phyloP scores from a whole-genome alignment of 768 basidiomycete genomes.

The Bullera alba region DNA sequence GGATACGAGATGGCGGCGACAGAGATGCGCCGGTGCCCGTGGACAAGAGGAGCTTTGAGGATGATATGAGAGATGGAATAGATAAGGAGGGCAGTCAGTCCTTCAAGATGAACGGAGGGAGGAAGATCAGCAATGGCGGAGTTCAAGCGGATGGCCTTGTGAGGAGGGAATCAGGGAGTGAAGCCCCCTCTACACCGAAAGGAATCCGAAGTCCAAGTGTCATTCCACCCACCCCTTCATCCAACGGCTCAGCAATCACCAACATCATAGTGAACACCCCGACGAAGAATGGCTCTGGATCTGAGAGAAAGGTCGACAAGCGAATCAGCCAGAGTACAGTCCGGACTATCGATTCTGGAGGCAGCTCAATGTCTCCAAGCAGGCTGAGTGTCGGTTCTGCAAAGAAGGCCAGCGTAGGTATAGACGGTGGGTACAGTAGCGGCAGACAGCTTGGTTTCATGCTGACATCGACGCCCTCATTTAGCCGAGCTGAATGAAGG shows the following conservation, averaged over 20 bases:
- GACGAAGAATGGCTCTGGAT: too few species aligned
- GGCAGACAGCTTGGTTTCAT: too few species aligned
- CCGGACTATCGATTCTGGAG: background rate
- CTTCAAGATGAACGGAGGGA: background rate
- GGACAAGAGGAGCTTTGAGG: slow-evolving; percentile 31
- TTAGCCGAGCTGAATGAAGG: slow-evolving; percentile 19
- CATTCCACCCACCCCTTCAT: slow-evolving; percentile 24
- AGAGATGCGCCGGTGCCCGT: slow-evolving; percentile 15
- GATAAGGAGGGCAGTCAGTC: too few species aligned
- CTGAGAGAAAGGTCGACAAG: background rate
- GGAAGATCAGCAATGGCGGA: too few species aligned
- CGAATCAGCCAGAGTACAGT: background rate
- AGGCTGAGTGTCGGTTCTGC: background rate
- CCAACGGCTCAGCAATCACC: too few species aligned
- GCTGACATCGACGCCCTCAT: background rate
- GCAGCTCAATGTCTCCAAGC: background rate
- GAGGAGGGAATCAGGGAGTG: too few species aligned
- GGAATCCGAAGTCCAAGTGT: slow-evolving; percentile 12
- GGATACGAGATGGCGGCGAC: background rate
- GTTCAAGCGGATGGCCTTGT: too few species aligned
- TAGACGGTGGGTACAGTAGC: slow-evolving; percentile 12
- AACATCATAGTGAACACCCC: too few species aligned
- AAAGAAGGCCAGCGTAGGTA: slow-evolving; percentile 12
- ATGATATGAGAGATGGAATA: slow-evolving; percentile 18
- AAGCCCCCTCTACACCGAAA: background rate